phyloP scores from a whole-genome alignment of 805 yeast species.

The Teunomyces panamensis region DNA sequence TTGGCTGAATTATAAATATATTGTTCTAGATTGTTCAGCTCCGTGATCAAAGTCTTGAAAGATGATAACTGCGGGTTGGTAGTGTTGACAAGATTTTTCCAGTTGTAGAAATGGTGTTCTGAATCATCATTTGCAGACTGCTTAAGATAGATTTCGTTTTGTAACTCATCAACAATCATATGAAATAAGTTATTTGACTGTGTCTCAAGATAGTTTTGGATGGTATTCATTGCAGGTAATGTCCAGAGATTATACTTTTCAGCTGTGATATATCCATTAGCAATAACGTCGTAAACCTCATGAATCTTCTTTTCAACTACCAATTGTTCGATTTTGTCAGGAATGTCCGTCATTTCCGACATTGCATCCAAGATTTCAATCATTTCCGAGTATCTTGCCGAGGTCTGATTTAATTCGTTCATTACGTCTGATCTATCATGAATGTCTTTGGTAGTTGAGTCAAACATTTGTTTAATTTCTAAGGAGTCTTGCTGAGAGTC shows the following conservation, averaged over 20 bases:
- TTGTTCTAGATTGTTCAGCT: slow-evolving; percentile 47
- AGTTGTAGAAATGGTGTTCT: slow-evolving; percentile 10
- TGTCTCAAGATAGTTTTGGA: slow-evolving; percentile 49
- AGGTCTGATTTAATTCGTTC: slow-evolving; percentile 61
- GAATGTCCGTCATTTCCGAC: slow-evolving; percentile 54
- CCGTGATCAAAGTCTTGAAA: slow-evolving; percentile 29
- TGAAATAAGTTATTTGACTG: slow-evolving; percentile 66
- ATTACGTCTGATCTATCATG: slow-evolving; percentile 55
- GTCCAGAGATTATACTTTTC: slow-evolving; percentile 55
- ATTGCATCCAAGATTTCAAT: slow-evolving; percentile 68
- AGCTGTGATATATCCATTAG: slow-evolving; percentile 42
- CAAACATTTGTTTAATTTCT: slow-evolving; percentile 47
- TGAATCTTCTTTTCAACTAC: slow-evolving; percentile 70
- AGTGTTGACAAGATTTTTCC: slow-evolving; percentile 23
- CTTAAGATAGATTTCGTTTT: slow-evolving; percentile 63
- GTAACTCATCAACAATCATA: slow-evolving; percentile 72
- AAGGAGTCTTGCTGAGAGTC: slow-evolving; percentile 61
- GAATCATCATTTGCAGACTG: slow-evolving; percentile 7
- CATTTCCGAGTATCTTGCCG: slow-evolving; percentile 62
- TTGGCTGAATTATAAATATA: slow-evolving; percentile 56
- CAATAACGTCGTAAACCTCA: slow-evolving; percentile 58
- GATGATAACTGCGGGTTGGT: slow-evolving; percentile 36
- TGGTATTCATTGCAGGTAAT: slow-evolving; percentile 49
- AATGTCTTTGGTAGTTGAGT: slow-evolving; percentile 47
- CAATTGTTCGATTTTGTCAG: slow-evolving; percentile 61